Conservation (phyloP, 2,329 filamentous ascomycete species). For the Xylariaceae sp. region DNA sequence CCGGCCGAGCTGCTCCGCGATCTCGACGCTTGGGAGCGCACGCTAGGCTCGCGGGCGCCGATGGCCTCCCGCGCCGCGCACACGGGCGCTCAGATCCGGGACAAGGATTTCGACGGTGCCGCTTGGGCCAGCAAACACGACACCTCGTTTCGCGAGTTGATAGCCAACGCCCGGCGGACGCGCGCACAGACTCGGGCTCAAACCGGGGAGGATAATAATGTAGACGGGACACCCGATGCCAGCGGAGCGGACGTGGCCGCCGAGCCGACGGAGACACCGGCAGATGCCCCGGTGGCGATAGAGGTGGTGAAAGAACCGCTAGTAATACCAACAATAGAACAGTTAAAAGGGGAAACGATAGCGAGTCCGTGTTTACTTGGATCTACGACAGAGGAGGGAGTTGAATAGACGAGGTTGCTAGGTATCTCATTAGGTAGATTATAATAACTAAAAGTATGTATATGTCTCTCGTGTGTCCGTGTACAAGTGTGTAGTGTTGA, state of each 20-base stretch:
- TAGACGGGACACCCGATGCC: constrained; percentile 1
- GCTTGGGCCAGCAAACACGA: constrained; percentile 73
- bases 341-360: neutral
- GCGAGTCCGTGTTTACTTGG: neutral
- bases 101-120: constrained; percentile 81
- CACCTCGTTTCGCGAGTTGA: constrained; percentile 71
- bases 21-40: constrained; percentile 81
- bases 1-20: constrained; percentile 72
- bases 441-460: neutral
- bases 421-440: neutral
- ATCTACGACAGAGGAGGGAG: neutral
- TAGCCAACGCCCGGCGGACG: constrained; percentile 66
- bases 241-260: constrained; percentile 13
- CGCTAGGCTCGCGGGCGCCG: constrained; percentile 61
- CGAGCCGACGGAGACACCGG: neutral
- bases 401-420: neutral
- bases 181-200: constrained; percentile 40
- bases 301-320: neutral
- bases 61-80: constrained; percentile 37
- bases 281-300: neutral
- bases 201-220: constrained; percentile 19
- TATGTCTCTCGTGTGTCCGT: neutral
- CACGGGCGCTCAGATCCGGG: constrained; percentile 58
- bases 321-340: neutral
- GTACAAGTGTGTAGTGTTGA: neutral